phyloP scores from a whole-genome alignment of 495 filamentous ascomycete species.

The Penicillium lagena region DNA sequence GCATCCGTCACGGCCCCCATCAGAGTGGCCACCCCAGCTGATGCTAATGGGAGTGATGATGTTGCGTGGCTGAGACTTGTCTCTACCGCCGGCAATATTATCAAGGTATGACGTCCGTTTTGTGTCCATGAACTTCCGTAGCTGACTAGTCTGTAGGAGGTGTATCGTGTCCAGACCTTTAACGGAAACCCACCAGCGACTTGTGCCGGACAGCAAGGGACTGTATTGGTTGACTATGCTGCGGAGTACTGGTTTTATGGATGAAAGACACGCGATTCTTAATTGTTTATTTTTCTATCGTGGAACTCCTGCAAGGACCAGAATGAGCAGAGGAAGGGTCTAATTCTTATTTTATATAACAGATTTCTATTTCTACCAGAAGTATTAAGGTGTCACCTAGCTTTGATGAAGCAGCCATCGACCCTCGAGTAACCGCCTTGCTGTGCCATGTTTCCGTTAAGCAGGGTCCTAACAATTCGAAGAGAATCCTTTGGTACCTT shows the following conservation, averaged over 20 bases:
- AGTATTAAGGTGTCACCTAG: too few species aligned
- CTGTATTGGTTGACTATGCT: constrained; percentile 53
- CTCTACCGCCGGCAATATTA: constrained; percentile 34
- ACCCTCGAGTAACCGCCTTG: too few species aligned
- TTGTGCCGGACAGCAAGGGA: constrained; percentile 27
- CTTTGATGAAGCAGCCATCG: too few species aligned
- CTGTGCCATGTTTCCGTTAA: too few species aligned
- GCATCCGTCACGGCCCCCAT: constrained; percentile 45
- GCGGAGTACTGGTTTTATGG: constrained; percentile 69
- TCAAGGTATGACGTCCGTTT: constrained; percentile 20
- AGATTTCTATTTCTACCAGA: too few species aligned
- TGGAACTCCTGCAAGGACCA: too few species aligned
- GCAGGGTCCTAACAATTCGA: too few species aligned
- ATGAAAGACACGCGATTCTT: constrained; percentile 1
- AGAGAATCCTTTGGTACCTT: too few species aligned
- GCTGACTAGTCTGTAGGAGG: constrained; percentile 34
- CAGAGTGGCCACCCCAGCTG: constrained; percentile 33
- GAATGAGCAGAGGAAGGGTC: too few species aligned
- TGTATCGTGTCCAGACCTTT: constrained; percentile 64
- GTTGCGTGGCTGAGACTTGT: constrained; percentile 61
- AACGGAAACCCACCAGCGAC: constrained; percentile 52
- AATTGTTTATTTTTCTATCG: too few species aligned
- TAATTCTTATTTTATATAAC: too few species aligned
- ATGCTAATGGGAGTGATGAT: constrained; percentile 34
- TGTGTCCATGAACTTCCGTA: not conserved